These are phyloP conservation scores for Penicillium ucsense DNA, from an alignment of 495 filamentous ascomycete species.

Conservation along the genomic window DNA sequence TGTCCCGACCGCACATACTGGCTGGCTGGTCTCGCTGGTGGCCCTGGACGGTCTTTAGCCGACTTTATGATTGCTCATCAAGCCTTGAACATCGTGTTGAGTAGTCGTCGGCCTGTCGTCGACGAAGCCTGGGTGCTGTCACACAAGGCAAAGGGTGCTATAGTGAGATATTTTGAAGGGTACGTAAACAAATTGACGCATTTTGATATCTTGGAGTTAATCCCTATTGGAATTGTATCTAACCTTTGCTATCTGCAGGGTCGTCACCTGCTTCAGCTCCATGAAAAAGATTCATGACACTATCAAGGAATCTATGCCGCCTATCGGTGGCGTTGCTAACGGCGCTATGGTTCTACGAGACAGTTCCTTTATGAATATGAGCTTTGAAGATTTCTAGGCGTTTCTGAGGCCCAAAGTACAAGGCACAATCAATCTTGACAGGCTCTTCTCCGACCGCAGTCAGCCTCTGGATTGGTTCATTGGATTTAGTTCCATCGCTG, in stretches of 20 bases:
- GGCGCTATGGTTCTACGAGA: neutral
- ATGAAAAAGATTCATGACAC: neutral
- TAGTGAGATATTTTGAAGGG: too few species aligned
- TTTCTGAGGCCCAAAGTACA: neutral
- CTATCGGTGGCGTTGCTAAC: neutral
- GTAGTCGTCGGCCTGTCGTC: slow-evolving; percentile 13
- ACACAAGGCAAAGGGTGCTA: neutral
- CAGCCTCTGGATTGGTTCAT: neutral
- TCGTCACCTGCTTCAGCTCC: too few species aligned
- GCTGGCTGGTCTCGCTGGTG: slow-evolving; percentile 15
- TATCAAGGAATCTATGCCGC: neutral
- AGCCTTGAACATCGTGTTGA: slow-evolving; percentile 7
- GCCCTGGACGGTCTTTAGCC: slow-evolving; percentile 16
- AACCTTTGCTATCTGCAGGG: too few species aligned
- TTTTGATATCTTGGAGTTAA: too few species aligned
- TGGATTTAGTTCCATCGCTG: neutral
- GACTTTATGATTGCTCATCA: slow-evolving; percentile 15
- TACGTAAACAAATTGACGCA: too few species aligned
- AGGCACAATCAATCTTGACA: neutral
- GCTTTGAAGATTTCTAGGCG: neutral
- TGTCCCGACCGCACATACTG: slow-evolving; percentile 18
- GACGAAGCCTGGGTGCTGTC: neutral
- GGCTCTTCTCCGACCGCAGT: neutral
- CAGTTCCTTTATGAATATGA: neutral
- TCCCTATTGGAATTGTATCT: too few species aligned